Conservation (phyloP, 208 protist genomes). For the Acanthamoeba lenticulata region DNA sequence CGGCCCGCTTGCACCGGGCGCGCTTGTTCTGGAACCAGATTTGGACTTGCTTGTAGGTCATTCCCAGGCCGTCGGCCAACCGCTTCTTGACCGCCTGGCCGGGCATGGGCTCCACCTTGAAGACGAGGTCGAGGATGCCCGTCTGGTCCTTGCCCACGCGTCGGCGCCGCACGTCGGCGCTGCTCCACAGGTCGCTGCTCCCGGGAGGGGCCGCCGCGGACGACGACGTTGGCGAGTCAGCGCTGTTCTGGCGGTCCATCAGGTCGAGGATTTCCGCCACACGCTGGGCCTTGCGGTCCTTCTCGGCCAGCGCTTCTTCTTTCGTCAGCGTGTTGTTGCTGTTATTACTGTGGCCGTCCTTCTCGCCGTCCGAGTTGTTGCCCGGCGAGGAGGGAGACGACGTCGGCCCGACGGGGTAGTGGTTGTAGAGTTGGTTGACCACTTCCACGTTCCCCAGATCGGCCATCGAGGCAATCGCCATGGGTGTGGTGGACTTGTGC, state of each 20-base stretch:
- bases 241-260: not conserved
- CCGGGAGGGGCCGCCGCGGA: too few relatives aligned
- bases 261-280: not conserved
- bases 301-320: not conserved
- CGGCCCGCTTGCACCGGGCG: conserved; percentile 70
- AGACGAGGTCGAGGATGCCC: conserved; percentile 75
- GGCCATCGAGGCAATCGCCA: too few relatives aligned
- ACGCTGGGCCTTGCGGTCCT: not conserved
- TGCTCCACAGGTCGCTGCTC: too few relatives aligned
- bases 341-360: too few relatives aligned
- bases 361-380: too few relatives aligned
- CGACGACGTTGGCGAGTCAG: not conserved
- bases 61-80: conserved; percentile 74
- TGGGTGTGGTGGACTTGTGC: too few relatives aligned
- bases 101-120: conserved; percentile 75
- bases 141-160: conserved; percentile 73
- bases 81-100: conserved; percentile 64
- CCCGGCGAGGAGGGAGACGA: not conserved
- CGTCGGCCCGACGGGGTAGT: too few relatives aligned
- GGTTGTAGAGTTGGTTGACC: too few relatives aligned
- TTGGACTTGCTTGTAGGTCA: conserved; percentile 73
- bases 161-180: conserved; percentile 63
- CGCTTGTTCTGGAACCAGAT: conserved; percentile 83
- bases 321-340: not conserved
- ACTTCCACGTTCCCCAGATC: too few relatives aligned